Base-by-base conservation (phyloP, 176 grass and related monocot species). In the Olyra latifolia region DNA sequence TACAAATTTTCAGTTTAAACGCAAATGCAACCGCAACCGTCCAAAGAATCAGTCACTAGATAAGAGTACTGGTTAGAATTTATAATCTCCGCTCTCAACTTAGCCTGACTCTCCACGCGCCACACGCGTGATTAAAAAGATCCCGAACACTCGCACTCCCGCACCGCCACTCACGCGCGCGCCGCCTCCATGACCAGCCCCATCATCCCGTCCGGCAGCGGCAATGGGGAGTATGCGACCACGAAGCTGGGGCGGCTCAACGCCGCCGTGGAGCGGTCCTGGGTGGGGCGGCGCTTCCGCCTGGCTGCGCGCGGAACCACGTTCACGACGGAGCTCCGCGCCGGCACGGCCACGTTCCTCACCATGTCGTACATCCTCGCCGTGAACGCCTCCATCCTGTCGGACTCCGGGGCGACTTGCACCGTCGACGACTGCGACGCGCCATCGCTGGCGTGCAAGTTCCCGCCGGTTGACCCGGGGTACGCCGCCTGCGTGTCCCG, bases 351-450 rank as follows among this genome's bases (percentile, higher is more conserved):
- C 59, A 96, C 93, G 12, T 96, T 96, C 75, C 87, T 96, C 20
- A 96, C 93, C 44, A 96, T 96, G 93, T 87, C 93, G 0, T 96
- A 96, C 79, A 96, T 96, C 78, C 90, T 96, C 17, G 93, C 93
- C 28, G 90, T 92, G 0, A 96, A 96, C 81, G 90, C 93, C 13
- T 92, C 93, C 67, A 96, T 96, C 84, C 78, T 96, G 23, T 68
- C 90, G 19, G 90, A 96, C 82, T 96, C 93, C 0, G 93, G 93
- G 6, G 93, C 87, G 12, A 96, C 93, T 0, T 95, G 93, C 76
- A 77, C 87, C 4, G 55, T 78, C 4, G 74, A 83, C 16, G 93
- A 95, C 86, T 96, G 90, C 85, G 49, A 56, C 13, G 32, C 49
- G 17, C 93, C 82, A 0, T 88, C 87, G 0, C 70, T 85, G 0